Evolutionary conservation across 192 early-diverging fungal species (phyloP), one percentile per base, ranked within the genome.

Genomic region (Coemansia sp.): DNA sequence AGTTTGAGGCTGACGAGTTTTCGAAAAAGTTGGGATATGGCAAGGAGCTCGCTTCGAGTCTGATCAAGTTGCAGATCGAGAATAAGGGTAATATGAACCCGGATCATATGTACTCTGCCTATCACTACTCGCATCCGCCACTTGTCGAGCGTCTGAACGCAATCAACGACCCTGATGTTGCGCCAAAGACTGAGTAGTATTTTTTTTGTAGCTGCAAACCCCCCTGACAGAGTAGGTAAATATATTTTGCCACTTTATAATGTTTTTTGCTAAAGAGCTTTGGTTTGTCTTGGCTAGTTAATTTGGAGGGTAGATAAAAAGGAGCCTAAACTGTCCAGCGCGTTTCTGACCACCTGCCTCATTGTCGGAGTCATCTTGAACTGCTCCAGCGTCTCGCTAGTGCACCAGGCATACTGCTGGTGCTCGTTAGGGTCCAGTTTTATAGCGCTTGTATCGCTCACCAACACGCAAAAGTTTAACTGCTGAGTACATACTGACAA

Each of bases 1-100:
- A 98, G 84, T 98, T 94, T 74, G 89, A 98, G 78, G 96, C 96
- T 6, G 97, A 98, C 75, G 89, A 87, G 11, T 98, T 88, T 80
- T 95, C 94, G 7, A 90, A 93, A 73, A 89, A 91, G 55, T 85
- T 96, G 9, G 96, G 95, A 0, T 96, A 92, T 67, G 90, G 88
- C 16, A 79, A 85, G 59, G 76, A 88, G 27, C 81, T 98, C 49
- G 87, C 89, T 16, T 89, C 89, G 44, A 92, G 88, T 7, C 79
- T 98, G 68, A 93, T 97, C 67, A 97, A 98, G 77, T 75, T 98
- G 27, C 91, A 96, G 70, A 87, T 92, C 3, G 92, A 96, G 87
- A 98, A 97, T 79, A 87, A 93, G 78, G 88, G 91, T 43, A 90
- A 90, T 22, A 87, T 97, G 80, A 95, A 95, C 63, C 89, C 93